Percentiles rank a stretch among this genome's conserved stretches.
These are phyloP conservation scores for Tilletia caries DNA, from an alignment of 1,284 basidiomycete species.

Conservation along the genomic window DNA sequence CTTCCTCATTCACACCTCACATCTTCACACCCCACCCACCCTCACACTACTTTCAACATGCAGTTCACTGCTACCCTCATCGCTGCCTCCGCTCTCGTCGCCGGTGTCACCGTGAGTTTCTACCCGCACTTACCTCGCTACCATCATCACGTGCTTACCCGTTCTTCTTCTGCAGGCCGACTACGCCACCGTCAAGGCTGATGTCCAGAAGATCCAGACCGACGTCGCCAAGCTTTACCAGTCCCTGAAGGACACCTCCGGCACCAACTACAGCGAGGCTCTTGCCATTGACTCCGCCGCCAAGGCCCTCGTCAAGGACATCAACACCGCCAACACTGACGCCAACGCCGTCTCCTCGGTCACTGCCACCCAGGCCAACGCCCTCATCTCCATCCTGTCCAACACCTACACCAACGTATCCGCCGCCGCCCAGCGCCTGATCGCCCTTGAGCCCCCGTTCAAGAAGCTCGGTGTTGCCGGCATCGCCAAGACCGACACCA, in stretches of 20 bases:
- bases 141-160: conserved; percentile 14
- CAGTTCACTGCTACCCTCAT: background rate
- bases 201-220: conserved; percentile 17
- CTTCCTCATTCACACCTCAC: background rate
- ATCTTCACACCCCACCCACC: background rate
- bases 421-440: conserved; percentile 16
- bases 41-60: background rate
- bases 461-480: conserved; percentile 19
- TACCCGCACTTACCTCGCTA: background rate
- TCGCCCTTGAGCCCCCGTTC: conserved; percentile 18
- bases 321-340: conserved; percentile 18
- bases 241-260: background rate
- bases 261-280: conserved; percentile 16
- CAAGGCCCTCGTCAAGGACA: conserved; percentile 14
- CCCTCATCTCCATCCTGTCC: conserved; percentile 17
- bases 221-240: conserved; percentile 18
- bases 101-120: conserved; percentile 11
- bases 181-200: conserved; percentile 21
- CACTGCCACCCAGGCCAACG: conserved; percentile 18
- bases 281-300: conserved; percentile 17
- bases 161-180: conserved; percentile 4
- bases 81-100: conserved; percentile 7
- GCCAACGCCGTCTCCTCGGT: conserved; percentile 16
- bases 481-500: conserved; percentile 17
- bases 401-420: conserved; percentile 16